These are phyloP conservation scores for Curvularia spicifera DNA, from an alignment of 2,329 filamentous ascomycete genomes.

Conservation along the genomic window DNA sequence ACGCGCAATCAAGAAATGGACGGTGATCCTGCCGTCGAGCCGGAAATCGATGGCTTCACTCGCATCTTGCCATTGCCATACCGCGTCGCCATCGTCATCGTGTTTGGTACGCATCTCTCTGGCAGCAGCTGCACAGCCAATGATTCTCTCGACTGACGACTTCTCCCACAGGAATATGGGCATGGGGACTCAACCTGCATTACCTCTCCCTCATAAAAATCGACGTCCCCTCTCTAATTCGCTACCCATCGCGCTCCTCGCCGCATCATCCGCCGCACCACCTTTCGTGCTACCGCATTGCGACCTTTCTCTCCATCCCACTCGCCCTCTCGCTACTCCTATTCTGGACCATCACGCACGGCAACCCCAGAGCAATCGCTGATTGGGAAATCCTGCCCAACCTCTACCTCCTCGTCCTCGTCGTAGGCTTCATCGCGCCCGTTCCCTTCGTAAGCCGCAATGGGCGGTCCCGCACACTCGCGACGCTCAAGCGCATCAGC, in stretches of 20 bases:
- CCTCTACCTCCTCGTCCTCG: slow-evolving; percentile 75
- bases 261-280: slow-evolving; percentile 76
- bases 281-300: slow-evolving; percentile 84
- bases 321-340: slow-evolving; percentile 74
- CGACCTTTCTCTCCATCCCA: slow-evolving; percentile 74
- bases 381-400: slow-evolving; percentile 87
- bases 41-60: slow-evolving; percentile 81
- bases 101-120: slow-evolving; percentile 68
- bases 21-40: slow-evolving; percentile 73
- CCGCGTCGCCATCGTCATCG: slow-evolving; percentile 82
- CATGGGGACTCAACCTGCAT: slow-evolving; percentile 91
- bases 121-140: not conserved
- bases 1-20: slow-evolving; percentile 62
- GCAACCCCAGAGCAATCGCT: slow-evolving; percentile 71
- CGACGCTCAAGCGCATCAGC: slow-evolving; percentile 76
- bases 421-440: slow-evolving; percentile 74
- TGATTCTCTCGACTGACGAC: not conserved
- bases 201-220: slow-evolving; percentile 81
- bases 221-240: slow-evolving; percentile 84
- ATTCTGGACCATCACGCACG: slow-evolving; percentile 84
- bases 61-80: slow-evolving; percentile 86
- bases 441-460: slow-evolving; percentile 70
- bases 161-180: slow-evolving; percentile 76
- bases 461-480: slow-evolving; percentile 77
- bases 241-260: slow-evolving; percentile 78